Conservation (phyloP, 495 filamentous ascomycete species). For the Penicillium coffeae region DNA sequence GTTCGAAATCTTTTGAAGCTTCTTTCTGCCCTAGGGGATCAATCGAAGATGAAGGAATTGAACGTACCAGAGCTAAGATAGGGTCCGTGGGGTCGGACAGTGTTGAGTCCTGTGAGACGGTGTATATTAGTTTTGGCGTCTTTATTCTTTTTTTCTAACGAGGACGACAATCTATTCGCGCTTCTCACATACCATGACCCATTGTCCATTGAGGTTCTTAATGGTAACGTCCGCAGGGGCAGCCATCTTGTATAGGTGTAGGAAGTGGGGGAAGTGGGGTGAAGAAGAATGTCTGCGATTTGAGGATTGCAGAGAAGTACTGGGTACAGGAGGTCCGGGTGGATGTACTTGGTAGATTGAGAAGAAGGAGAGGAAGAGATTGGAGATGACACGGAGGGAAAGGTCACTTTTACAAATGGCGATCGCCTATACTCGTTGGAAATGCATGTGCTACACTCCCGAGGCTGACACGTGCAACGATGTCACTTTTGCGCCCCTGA, state of each 20-base stretch:
- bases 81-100: slow-evolving; percentile 70
- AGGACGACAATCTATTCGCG: background rate
- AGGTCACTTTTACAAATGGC: background rate
- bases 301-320: background rate
- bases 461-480: slow-evolving; percentile 28
- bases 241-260: slow-evolving; percentile 61
- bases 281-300: background rate
- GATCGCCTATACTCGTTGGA: background rate
- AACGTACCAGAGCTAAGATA: slow-evolving; percentile 60
- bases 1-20: too few species aligned
- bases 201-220: slow-evolving; percentile 71
- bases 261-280: slow-evolving; percentile 15
- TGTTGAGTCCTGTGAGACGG: slow-evolving; percentile 65
- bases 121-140: background rate
- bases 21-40: too few species aligned
- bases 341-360: background rate
- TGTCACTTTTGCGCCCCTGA: too few species aligned
- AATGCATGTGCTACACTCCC: slow-evolving; percentile 15
- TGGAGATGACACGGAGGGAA: background rate
- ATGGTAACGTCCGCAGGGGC: slow-evolving; percentile 71
- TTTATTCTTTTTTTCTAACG: background rate
- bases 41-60: slow-evolving; percentile 4
- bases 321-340: slow-evolving; percentile 5
- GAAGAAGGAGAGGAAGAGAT: background rate
- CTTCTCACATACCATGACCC: slow-evolving; percentile 62